Evolutionary conservation across 1,284 basidiomycete species (phyloP), one percentile per base, ranked within the genome.

Genomic region (Cystobasidium sp.): DNA sequence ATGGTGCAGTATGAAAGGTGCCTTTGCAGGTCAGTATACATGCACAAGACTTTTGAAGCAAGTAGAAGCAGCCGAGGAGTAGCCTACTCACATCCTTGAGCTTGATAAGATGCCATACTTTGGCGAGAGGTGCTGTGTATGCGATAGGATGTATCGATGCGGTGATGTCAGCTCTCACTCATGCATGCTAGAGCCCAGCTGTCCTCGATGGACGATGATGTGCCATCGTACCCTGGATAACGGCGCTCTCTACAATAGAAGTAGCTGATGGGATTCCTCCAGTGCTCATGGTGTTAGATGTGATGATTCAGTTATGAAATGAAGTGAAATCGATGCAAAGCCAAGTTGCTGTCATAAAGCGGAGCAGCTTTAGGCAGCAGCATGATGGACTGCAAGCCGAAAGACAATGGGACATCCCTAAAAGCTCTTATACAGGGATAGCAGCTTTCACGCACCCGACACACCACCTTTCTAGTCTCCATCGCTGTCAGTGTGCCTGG

Each of bases 31-130:
- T 8, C 49, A 71, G 22, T 31, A 31, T 31, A 31, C 31, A 31
- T 31, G 31, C 31, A 31, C 31, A 31, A 31, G 31, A 31, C 31
- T 31, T 5, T 2, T 31, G 31, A 46, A 31, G 41, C 16, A 8
- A 3, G 20, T 9, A 53, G 51, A 68, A 64, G 3, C 18, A 75
- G 69, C 76, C 47, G 63, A 41, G 31, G 73, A 64, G 49, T 74
- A 43, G 31, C 22, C 75, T 51, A 43, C 79, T 20, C 67, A 81
- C 81, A 55, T 77, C 75, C 16, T 74, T 68, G 46, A 81, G 79
- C 78, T 81, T 81, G 80, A 82, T 79, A 58, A 77, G 52, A 74
- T 79, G 78, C 80, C 80, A 81, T 51, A 79, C 78, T 31, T 76
- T 52, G 49, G 71, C 55, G 62, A 78, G 71, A 6, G 75, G 77